A percentile compares a stretch with the other conserved stretches of the same genome.
Evolutionary conservation across 371 early-diverging fungal species (phyloP).

Genomic region (Rhizomucor miehei): DNA sequence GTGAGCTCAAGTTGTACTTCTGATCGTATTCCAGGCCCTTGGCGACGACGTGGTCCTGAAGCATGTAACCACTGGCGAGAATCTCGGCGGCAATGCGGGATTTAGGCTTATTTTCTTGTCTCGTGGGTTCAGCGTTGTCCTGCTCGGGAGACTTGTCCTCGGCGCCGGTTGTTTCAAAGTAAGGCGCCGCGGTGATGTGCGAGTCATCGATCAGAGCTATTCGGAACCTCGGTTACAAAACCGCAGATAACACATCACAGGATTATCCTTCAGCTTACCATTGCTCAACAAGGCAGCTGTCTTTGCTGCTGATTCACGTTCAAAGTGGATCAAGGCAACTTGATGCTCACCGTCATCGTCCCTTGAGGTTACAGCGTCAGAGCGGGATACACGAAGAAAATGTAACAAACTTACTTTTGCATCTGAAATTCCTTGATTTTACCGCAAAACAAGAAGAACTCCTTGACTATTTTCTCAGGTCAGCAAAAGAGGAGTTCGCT

Average conservation of each 20-base stretch:
- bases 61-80: constrained; percentile 59
- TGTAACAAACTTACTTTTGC: constrained; percentile 42
- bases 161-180: constrained; percentile 39
- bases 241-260: background rate
- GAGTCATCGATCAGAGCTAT: constrained; percentile 62
- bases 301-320: constrained; percentile 67
- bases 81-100: constrained; percentile 61
- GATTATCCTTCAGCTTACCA: constrained; percentile 17
- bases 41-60: constrained; percentile 59
- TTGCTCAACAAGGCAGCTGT: constrained; percentile 66
- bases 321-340: constrained; percentile 57
- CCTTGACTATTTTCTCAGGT: constrained; percentile 47
- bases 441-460: constrained; percentile 71
- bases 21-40: constrained; percentile 58
- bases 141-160: constrained; percentile 21
- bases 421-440: constrained; percentile 65
- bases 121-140: constrained; percentile 14
- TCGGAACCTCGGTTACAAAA: background rate
- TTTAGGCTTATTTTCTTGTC: constrained; percentile 61
- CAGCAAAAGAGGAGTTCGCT: background rate
- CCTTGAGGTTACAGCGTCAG: constrained; percentile 16
- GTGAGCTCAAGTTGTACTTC: constrained; percentile 46
- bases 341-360: constrained; percentile 47
- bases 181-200: constrained; percentile 55
- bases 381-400: background rate